A percentile compares a stretch with the other conserved stretches of the same genome.
phyloP scores from a whole-genome alignment of 139 green algal species.

The Diplosphaera chodatii region DNA sequence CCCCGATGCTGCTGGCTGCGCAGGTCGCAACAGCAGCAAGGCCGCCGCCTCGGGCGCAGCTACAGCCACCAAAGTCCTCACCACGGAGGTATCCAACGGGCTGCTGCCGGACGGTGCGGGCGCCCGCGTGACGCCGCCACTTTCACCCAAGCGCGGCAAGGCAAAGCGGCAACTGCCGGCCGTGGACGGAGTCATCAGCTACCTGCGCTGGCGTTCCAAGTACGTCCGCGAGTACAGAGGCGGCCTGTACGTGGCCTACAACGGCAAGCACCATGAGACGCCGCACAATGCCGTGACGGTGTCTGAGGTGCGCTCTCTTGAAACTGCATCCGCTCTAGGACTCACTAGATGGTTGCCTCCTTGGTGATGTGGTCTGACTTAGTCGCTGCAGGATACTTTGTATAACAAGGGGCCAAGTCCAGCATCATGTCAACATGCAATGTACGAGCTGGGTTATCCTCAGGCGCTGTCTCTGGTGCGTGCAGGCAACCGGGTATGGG shows the following conservation, averaged over 20 bases:
- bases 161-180: background rate
- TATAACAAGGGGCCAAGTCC: too few relatives aligned
- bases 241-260: constrained; percentile 13
- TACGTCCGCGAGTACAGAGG: constrained; percentile 1
- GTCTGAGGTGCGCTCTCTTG: constrained; percentile 5
- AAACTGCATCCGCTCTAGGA: too few relatives aligned
- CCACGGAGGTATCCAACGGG: background rate
- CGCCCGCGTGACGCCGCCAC: too few relatives aligned
- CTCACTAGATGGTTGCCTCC: too few relatives aligned
- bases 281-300: constrained; percentile 10
- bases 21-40: background rate
- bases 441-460: too few relatives aligned
- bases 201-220: constrained; percentile 1
- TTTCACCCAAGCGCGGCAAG: background rate
- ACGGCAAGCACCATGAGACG: background rate
- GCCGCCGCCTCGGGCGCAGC: too few relatives aligned
- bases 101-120: too few relatives aligned
- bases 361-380: too few relatives aligned
- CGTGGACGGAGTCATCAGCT: background rate
- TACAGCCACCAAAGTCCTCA: background rate
- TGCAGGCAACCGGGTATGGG: constrained; percentile 4
- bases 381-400: too few relatives aligned
- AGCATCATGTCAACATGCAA: too few relatives aligned
- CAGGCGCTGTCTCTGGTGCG: too few relatives aligned
- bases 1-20: too few relatives aligned